Evolutionary conservation across 768 basidiomycete genomes (phyloP).

Genomic region (Melanogaster broomeanus): DNA sequence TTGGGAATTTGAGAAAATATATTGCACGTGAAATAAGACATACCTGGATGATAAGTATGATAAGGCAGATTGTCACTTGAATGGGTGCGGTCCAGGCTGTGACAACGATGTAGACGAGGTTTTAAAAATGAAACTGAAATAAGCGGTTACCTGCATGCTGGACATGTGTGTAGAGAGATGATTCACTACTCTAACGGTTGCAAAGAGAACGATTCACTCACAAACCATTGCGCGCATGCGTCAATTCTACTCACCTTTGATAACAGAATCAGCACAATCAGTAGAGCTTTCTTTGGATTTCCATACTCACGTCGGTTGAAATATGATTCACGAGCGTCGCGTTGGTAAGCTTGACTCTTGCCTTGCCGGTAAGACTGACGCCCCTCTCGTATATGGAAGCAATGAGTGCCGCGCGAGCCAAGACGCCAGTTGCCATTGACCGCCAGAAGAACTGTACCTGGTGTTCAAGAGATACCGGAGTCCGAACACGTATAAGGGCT

Average conservation of each 20-base stretch:
- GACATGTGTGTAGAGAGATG: neutral
- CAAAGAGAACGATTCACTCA: conserved; percentile 35
- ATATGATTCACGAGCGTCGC: conserved; percentile 61
- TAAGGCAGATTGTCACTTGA: conserved; percentile 59
- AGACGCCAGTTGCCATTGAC: conserved; percentile 65
- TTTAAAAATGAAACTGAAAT: neutral
- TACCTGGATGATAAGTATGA: conserved; percentile 61
- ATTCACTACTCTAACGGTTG: neutral
- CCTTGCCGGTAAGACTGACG: conserved; percentile 63
- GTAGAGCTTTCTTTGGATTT: too few relatives aligned
- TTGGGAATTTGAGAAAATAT: too few relatives aligned
- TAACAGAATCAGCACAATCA: conserved; percentile 1
- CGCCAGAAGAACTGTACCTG: conserved; percentile 63
- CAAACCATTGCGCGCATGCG: conserved; percentile 71
- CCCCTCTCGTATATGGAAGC: conserved; percentile 71
- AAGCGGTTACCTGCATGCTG: conserved; percentile 43
- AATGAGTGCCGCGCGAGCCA: conserved; percentile 67
- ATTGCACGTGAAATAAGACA: neutral
- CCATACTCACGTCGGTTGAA: conserved; percentile 58
- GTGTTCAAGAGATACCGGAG: neutral
- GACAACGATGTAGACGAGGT: conserved; percentile 1
- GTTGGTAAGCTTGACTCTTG: conserved; percentile 63
- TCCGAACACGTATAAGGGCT: conserved; percentile 1
- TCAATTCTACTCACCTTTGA: conserved; percentile 55
- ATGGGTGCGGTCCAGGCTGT: conserved; percentile 70